Conservation (phyloP, 768 basidiomycete genomes). For the Hygrocybe coccinea region DNA sequence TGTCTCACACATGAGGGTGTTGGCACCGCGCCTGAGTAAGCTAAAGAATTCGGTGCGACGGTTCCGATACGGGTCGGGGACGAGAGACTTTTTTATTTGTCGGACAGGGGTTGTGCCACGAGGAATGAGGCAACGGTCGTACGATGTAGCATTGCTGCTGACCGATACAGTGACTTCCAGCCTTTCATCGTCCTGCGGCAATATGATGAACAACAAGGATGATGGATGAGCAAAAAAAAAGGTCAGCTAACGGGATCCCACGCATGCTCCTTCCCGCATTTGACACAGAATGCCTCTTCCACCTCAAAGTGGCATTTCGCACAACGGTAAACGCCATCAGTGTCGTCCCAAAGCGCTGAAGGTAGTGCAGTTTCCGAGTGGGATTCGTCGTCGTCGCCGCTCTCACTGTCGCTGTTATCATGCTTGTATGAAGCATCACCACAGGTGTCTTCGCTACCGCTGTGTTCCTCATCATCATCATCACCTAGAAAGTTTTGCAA, state of each 20-base stretch:
- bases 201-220: neutral
- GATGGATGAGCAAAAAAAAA: neutral
- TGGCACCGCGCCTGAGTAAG: conserved; percentile 31
- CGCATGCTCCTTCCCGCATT: conserved; percentile 18
- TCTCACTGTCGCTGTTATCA: neutral
- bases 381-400: neutral
- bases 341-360: conserved; percentile 16
- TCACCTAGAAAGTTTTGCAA: too few relatives aligned
- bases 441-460: too few relatives aligned
- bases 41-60: conserved; percentile 25
- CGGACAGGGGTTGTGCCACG: conserved; percentile 31
- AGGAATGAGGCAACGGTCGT: conserved; percentile 30
- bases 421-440: too few relatives aligned
- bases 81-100: conserved; percentile 11
- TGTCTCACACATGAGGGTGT: conserved; percentile 35
- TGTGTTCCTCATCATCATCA: too few relatives aligned
- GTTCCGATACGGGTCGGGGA: conserved; percentile 3
- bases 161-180: conserved; percentile 19
- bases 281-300: conserved; percentile 24
- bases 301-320: conserved; percentile 30
- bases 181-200: conserved; percentile 6
- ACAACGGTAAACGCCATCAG: conserved; percentile 23
- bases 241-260: conserved; percentile 5
- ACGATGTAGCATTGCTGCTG: conserved; percentile 21
- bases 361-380: neutral